Base-by-base conservation (phyloP, 495 filamentous ascomycete species). In the Penicillium turbatum region DNA sequence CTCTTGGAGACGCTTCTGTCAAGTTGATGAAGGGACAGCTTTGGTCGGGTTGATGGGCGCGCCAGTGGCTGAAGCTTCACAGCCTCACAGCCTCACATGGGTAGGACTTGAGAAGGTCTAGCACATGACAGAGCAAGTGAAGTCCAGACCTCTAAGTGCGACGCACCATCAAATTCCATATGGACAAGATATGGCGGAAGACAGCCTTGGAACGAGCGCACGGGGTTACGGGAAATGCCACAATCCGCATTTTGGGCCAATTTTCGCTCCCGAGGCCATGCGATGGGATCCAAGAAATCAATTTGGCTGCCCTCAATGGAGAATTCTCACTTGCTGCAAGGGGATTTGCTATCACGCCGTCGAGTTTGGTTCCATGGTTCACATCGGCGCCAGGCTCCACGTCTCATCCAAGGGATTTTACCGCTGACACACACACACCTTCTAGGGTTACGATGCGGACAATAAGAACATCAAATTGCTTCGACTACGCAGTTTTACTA, bases 381-480 rank as follows among this genome's bases (percentile, higher is more conserved):
- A 73, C 40, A 15, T 29, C 39, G 40, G 47, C 52, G 48, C 65
- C 56, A 55, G 52, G 38, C 50, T 64, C 63, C 51, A 56, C 55
- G 53, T 54, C 32, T 37, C 19, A 38, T 44, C 54, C 48, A 54
- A 46, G 37, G 54, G 31, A 48, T 35, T 50, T 35, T 31, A 55
- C 27, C 43, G 48, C 57, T 59, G 52, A 61, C 53, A 60, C 47
- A 47, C 32, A 32, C 17, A 27, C 57, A 63, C 57, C 51, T 34
- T 55, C 34, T 60, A 89, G 85, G 90, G 89, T 55, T 95, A 88
- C 66, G 75, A 80, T 29, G 72, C 79, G 12, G 83, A 88, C 48
- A 85, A 95, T 60, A 67, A 79, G 35, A 84, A 92, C 53, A 89
- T 93, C 59, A 77, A 83, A 37, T 76, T 95, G 50, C 73, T 95